A percentile compares a stretch with the other conserved stretches of the same genome.
Evolutionary conservation across 2,329 filamentous ascomycete genomes (phyloP).

Genomic region (Hyphodiscus sp.): DNA sequence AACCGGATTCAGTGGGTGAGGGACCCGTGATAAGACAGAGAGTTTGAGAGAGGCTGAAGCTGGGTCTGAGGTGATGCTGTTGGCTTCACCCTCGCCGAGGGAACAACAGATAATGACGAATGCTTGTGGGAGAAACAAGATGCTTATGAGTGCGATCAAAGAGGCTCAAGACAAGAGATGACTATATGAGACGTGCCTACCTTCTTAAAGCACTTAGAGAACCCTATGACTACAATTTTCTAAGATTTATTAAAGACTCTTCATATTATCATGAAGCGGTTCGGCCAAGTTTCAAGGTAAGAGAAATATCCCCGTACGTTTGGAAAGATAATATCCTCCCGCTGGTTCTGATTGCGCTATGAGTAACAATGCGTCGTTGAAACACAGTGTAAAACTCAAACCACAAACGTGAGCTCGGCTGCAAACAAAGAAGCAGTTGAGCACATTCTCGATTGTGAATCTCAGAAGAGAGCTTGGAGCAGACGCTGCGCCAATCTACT

Average conservation of each 20-base stretch:
- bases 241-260: neutral
- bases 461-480: neutral
- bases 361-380: conserved; percentile 1
- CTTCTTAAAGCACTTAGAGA: neutral
- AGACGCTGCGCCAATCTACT: neutral
- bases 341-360: conserved; percentile 5
- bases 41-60: neutral
- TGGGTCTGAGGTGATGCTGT: no score
- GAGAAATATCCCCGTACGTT: neutral
- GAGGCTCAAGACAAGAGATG: neutral
- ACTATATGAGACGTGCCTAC: neutral
- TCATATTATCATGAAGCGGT: neutral
- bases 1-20: neutral
- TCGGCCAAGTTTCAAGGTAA: neutral
- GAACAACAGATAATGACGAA: neutral
- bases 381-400: neutral
- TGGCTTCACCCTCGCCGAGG: neutral
- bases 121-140: neutral
- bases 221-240: neutral
- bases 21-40: neutral
- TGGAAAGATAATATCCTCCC: neutral
- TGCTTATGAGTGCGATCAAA: neutral
- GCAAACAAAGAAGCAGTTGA: neutral
- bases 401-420: neutral
- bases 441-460: neutral